Percentiles rank a stretch among this genome's conserved stretches.
Evolutionary conservation across 2,329 filamentous ascomycete species (phyloP).

Genomic region (Xylaria sp.): DNA sequence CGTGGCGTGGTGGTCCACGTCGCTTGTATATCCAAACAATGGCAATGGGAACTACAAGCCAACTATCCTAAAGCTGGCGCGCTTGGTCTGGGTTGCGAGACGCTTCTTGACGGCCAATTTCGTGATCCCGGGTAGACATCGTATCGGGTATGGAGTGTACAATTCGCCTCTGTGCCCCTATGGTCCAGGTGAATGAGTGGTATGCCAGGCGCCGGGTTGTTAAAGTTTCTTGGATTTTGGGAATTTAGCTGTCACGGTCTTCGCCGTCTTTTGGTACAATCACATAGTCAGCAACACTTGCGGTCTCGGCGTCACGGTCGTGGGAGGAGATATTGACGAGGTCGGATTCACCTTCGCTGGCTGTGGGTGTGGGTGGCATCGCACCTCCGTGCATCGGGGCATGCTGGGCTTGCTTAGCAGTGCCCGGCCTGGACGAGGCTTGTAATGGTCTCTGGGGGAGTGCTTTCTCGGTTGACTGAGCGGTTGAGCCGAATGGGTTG

Average conservation of each 20-base stretch:
- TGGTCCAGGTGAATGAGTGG: neutral
- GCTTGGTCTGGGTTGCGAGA: neutral
- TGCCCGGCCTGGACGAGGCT: conserved; percentile 58
- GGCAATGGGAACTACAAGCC: neutral
- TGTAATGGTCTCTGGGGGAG: conserved; percentile 36
- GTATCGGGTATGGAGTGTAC: too few species aligned
- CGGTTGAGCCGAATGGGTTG: conserved; percentile 36
- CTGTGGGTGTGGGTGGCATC: conserved; percentile 65
- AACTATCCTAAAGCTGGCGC: conserved; percentile 19
- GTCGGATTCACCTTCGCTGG: conserved; percentile 67
- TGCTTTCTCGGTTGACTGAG: conserved; percentile 39
- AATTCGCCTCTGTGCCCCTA: neutral
- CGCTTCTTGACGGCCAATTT: neutral
- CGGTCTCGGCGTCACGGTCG: conserved; percentile 42
- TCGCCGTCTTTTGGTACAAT: conserved; percentile 51
- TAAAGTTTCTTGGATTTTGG: neutral
- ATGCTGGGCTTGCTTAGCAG: conserved; percentile 55
- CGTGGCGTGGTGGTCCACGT: neutral
- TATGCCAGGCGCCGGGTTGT: conserved; percentile 1
- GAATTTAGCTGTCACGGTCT: conserved; percentile 46
- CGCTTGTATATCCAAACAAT: conserved; percentile 21
- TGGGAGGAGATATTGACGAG: conserved; percentile 41
- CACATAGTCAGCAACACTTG: conserved; percentile 51
- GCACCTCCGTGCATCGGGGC: conserved; percentile 59
- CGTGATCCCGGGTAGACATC: conserved; percentile 5